Conservation (phyloP, 179 eudicot genomes). For the Nepenthes alata region DNA sequence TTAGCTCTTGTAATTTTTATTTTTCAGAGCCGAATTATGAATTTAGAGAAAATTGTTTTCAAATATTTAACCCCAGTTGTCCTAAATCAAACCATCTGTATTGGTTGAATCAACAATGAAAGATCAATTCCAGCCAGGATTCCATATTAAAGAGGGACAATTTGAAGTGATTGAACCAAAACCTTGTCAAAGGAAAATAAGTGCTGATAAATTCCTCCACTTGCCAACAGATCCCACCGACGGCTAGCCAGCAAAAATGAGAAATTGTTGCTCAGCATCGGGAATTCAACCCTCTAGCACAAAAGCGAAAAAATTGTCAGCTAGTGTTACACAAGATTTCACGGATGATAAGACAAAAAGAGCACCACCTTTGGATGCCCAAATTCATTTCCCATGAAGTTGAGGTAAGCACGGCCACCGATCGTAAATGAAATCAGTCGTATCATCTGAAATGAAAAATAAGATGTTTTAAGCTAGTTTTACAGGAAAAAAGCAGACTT, state of each 20-base stretch:
- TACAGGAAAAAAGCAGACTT: not conserved
- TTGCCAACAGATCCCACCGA: conserved; percentile 61
- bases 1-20: no score
- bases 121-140: not conserved
- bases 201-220: conserved; percentile 39
- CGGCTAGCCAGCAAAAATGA: conserved; percentile 82
- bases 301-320: conserved; percentile 9
- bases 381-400: conserved; percentile 97
- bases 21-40: no score
- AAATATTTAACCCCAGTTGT: no score
- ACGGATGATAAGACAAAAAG: not conserved
- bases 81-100: no score
- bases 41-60: no score
- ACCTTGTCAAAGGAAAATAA: conserved; percentile 84
- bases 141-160: not conserved
- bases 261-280: conserved; percentile 60
- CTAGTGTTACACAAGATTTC: not conserved
- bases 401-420: conserved; percentile 81
- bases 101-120: not conserved
- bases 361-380: conserved; percentile 83
- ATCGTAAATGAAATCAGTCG: conserved; percentile 80
- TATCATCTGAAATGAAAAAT: conserved; percentile 41
- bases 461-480: not conserved
- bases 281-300: conserved; percentile 84
- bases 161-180: conserved; percentile 1